Evolutionary conservation across 805 yeast genomes (phyloP).

Genomic region (Wickerhamia fluorescens): DNA sequence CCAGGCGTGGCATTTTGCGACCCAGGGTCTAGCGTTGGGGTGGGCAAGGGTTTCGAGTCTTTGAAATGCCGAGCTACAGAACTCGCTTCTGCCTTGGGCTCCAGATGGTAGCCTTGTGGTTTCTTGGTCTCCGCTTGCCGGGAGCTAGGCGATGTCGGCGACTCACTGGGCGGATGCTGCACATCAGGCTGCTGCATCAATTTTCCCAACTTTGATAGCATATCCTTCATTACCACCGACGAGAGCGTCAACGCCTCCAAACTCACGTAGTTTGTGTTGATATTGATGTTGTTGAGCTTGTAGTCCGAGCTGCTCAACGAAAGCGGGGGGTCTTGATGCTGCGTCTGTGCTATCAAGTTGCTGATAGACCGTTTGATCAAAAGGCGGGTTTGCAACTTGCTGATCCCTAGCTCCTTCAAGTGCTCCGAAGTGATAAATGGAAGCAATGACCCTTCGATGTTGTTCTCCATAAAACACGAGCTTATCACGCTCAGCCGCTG

Average conservation of each 20-base stretch:
- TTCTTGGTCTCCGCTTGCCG: slow-evolving; percentile 25
- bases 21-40: slow-evolving; percentile 47
- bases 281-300: slow-evolving; percentile 22
- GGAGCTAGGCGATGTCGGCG: slow-evolving; percentile 12
- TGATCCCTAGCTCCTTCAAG: slow-evolving; percentile 65
- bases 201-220: slow-evolving; percentile 19
- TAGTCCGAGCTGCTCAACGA: slow-evolving; percentile 14
- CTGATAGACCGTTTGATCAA: slow-evolving; percentile 53
- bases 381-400: slow-evolving; percentile 48
- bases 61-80: slow-evolving; percentile 48
- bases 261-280: slow-evolving; percentile 29
- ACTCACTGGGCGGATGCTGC: slow-evolving; percentile 4
- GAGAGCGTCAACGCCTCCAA: slow-evolving; percentile 33
- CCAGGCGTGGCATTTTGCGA: no score
- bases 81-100: neutral
- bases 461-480: slow-evolving; percentile 43
- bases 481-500: slow-evolving; percentile 12
- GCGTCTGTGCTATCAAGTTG: slow-evolving; percentile 38
- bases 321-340: slow-evolving; percentile 17
- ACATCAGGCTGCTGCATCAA: slow-evolving; percentile 11
- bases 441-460: slow-evolving; percentile 66
- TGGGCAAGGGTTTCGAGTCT: slow-evolving; percentile 62
- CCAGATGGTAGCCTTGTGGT: no score
- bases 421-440: slow-evolving; percentile 65
- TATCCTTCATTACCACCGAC: slow-evolving; percentile 27